Base-by-base conservation (phyloP, 768 basidiomycete genomes). In the Lactarius tabidus region DNA sequence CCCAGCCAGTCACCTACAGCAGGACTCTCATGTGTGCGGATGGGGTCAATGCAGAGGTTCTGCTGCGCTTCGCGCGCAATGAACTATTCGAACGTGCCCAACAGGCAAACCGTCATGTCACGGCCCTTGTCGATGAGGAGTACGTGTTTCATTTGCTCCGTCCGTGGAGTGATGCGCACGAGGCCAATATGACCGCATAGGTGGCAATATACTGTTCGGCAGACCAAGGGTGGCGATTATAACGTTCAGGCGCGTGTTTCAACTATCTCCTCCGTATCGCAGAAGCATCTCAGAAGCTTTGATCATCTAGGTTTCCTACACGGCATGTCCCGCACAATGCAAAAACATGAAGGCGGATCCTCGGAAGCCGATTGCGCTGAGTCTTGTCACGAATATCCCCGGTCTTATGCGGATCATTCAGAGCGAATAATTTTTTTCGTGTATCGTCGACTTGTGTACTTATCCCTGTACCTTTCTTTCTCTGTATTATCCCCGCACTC, bases 351-450 rank as follows among this genome's bases (percentile, higher is more conserved):
- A 15, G 15, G 43, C 77, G 3, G 88, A 91, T 73, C 84, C 88
- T 17, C 81, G 81, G 70, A 79, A 78, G 29, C 88, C 88, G 1
- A 82, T 90, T 29, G 83, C 84, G 1, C 72, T 90, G 55, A 83
- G 88, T 64, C 80, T 82, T 64, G 84, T 82, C 57, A 81, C 77
- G 68, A 80, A 82, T 67, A 80, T 91, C 7, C 86, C 87, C 2
- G 90, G 90, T 10, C 79, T 90, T 35, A 92, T 91, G 90, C 90
- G 87, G 43, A 83, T 91, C 72, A 29, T 86, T 57, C 77, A 76
- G 55, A 79, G 85, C 31, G 57, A 69, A 43, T 69, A 70, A 55
- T 20, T 20, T 26, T 39, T 18, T 41, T 6, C n/a, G 6, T 23
- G 18, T 62, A 31, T n/a, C 26, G 6, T 51, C 14, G 23, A 48